These are phyloP conservation scores for Jatropha multifida DNA, from an alignment of 441 rosid species.

Conservation along the genomic window DNA sequence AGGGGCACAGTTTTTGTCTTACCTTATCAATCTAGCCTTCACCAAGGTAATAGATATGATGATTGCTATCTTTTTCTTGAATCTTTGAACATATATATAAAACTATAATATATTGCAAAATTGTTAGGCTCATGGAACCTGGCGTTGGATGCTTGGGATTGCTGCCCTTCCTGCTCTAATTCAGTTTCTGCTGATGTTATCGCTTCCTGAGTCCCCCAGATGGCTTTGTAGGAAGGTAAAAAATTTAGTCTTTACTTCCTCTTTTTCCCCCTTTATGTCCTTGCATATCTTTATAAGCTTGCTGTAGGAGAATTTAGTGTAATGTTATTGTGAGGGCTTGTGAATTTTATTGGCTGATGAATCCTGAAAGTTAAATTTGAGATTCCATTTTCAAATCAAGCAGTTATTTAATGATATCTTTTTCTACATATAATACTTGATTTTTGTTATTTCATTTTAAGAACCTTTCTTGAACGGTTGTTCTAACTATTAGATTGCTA, in stretches of 20 bases:
- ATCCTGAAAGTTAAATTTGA: no score
- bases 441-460: no score
- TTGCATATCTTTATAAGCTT: no score
- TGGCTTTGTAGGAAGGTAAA: slow-evolving; percentile 61
- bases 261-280: neutral
- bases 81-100: no score
- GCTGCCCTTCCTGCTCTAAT: slow-evolving; percentile 63
- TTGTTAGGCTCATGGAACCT: slow-evolving; percentile 56
- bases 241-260: neutral
- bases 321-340: no score
- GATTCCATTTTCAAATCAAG: no score
- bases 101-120: neutral
- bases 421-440: no score
- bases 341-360: no score
- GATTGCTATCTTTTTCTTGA: neutral
- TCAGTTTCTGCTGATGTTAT: slow-evolving; percentile 67
- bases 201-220: slow-evolving; percentile 85
- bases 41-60: slow-evolving; percentile 38
- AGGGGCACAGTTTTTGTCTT: slow-evolving; percentile 74
- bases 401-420: no score
- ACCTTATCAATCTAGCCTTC: slow-evolving; percentile 79
- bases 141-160: slow-evolving; percentile 94
- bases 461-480: no score
- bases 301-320: neutral
- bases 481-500: no score